Conservation (phyloP, 75 land plant species). For the Cryptomeria japonica region DNA sequence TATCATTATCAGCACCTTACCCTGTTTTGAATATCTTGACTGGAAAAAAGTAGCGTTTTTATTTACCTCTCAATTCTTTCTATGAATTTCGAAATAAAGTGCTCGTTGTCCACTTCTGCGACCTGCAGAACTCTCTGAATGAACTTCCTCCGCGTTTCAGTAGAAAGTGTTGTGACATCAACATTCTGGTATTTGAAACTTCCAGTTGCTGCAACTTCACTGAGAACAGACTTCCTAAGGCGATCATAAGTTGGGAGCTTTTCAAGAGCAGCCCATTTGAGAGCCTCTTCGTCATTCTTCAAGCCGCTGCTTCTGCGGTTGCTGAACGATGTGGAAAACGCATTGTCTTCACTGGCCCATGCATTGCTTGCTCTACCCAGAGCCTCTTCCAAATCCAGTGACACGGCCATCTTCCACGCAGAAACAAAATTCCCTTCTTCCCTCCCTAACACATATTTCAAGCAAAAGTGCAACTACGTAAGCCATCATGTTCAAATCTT, state of each 20-base stretch:
- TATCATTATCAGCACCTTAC: background rate
- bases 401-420: too few species aligned
- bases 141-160: slow-evolving; percentile 42
- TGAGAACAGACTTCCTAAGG: slow-evolving; percentile 50
- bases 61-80: slow-evolving; percentile 64
- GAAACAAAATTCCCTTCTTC: too few species aligned
- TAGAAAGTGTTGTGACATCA: slow-evolving; percentile 54
- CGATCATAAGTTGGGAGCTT: slow-evolving; percentile 76
- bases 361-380: too few species aligned
- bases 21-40: too few species aligned
- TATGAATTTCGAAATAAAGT: slow-evolving; percentile 53
- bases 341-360: background rate
- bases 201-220: slow-evolving; percentile 29
- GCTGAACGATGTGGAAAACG: background rate
- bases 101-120: slow-evolving; percentile 78
- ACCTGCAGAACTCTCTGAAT: slow-evolving; percentile 52
- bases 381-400: too few species aligned
- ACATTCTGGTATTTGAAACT: slow-evolving; percentile 33
- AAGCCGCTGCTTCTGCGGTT: background rate
- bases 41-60: background rate
- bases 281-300: slow-evolving; percentile 66
- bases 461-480: too few species aligned
- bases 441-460: too few species aligned
- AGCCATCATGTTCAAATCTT: too few species aligned
- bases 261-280: slow-evolving; percentile 83